Evolutionary conservation across 169 alveolate species (phyloP).

Genomic region (Fabrea salina): DNA sequence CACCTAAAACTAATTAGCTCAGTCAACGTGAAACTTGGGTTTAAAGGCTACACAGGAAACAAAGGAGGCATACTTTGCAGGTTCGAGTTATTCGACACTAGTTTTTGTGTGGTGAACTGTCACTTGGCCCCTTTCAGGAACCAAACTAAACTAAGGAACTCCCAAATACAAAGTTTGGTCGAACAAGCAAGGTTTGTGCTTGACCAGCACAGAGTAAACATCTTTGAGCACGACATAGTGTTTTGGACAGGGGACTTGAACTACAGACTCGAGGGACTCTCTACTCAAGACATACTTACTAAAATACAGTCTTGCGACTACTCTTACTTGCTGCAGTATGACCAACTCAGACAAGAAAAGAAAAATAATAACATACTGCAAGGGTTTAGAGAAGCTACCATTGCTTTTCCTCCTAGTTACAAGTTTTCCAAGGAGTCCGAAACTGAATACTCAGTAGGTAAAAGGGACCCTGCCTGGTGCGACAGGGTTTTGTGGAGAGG

Average conservation of each 20-base stretch:
- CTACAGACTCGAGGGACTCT: neutral
- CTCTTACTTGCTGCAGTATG: neutral
- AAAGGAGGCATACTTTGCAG: conserved; percentile 13
- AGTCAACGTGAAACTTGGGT: conserved; percentile 18
- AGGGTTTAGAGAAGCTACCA: conserved; percentile 4
- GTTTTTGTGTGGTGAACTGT: neutral
- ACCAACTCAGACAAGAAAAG: neutral
- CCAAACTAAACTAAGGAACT: neutral
- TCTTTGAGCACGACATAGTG: conserved; percentile 13
- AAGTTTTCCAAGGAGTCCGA: conserved; percentile 14
- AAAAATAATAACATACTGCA: neutral
- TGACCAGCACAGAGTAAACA: neutral
- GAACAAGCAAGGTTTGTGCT: neutral
- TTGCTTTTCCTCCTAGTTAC: conserved; percentile 20
- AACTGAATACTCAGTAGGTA: neutral
- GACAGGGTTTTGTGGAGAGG: conserved; percentile 28
- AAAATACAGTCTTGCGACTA: neutral
- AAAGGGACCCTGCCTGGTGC: conserved; percentile 31
- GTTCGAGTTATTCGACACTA: neutral
- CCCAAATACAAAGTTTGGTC: neutral
- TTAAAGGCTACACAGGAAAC: conserved; percentile 29
- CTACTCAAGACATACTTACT: neutral
- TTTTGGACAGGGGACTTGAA: conserved; percentile 21
- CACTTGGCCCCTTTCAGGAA: conserved; percentile 3
- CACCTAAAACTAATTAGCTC: neutral